Evolutionary conservation across 2,329 filamentous ascomycete genomes (phyloP), one percentile per base, ranked within the genome.

Genomic region (Ophiognomonia clavigignenti-juglandacearum): DNA sequence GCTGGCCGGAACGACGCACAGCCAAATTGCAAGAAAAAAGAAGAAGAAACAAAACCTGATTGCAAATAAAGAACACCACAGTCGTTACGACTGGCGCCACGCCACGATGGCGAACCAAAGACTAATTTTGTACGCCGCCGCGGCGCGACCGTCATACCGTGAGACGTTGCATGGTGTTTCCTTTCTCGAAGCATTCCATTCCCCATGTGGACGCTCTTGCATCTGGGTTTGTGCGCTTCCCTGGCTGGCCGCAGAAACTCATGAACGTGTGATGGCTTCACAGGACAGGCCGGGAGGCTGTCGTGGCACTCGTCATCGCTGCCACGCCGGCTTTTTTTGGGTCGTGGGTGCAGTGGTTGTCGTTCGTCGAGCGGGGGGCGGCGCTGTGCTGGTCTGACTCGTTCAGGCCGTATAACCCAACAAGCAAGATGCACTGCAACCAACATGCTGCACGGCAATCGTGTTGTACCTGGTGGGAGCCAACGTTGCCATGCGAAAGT

Each of bases 101-200:
- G 45, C 34, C 39, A 43, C 39, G 39, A 43, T 31, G 42, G 26
- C 34, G 27, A 16, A 18, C 34, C n/a, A n/a, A 19, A 26, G 31
- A 37, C 22, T 34, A 26, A 26, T 35, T 39, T 24, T 35, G 31
- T 35, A 14, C 29, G 27, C 27, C 26, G 37, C 42, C 37, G 23
- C n/a, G n/a, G n/a, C n/a, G n/a, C n/a, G n/a, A n/a, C n/a, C n/a
- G n/a, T n/a, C n/a, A n/a, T 18, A 24, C 32, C 22, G 49, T 42
- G 35, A 32, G 35, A 38, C 34, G 35, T 45, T 45, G 43, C 35
- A 38, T 39, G n/a, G n/a, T n/a, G n/a, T n/a, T n/a, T n/a, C n/a
- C n/a, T n/a, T n/a, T n/a, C n/a, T n/a, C n/a, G n/a, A n/a, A n/a
- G n/a, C n/a, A n/a, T n/a, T n/a, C n/a, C 24, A 20, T 38, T 32